phyloP scores from a whole-genome alignment of 2,329 filamentous ascomycete species.

The Tolypocladium pustulatum region DNA sequence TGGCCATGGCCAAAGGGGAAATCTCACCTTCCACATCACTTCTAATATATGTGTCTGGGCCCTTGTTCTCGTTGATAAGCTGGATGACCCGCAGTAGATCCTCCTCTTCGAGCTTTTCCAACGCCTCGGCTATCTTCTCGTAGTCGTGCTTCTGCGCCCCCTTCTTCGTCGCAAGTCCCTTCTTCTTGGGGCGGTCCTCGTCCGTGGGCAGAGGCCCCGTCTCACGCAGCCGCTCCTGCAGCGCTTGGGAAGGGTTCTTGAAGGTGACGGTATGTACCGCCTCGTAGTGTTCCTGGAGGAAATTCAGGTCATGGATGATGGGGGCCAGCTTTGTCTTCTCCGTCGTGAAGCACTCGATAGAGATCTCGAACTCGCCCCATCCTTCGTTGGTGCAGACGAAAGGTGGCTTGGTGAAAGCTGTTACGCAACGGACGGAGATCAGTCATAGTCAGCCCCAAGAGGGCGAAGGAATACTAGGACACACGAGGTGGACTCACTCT shows the following conservation, averaged over 20 bases:
- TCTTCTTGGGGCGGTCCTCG: slow-evolving; percentile 51
- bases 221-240: slow-evolving; percentile 69
- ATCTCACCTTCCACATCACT: slow-evolving; percentile 86
- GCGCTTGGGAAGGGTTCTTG: slow-evolving; percentile 84
- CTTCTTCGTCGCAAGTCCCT: slow-evolving; percentile 61
- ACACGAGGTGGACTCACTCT: slow-evolving; percentile 52
- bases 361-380: slow-evolving; percentile 98
- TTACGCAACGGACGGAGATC: not conserved
- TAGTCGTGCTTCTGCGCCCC: slow-evolving; percentile 69
- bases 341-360: slow-evolving; percentile 68
- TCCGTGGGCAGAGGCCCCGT: slow-evolving; percentile 78
- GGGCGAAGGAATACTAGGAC: slow-evolving; percentile 6
- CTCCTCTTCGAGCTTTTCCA: slow-evolving; percentile 84
- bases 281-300: slow-evolving; percentile 72
- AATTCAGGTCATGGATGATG: slow-evolving; percentile 86
- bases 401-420: slow-evolving; percentile 73
- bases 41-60: slow-evolving; percentile 86
- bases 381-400: slow-evolving; percentile 90
- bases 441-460: not conserved
- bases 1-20: not conserved
- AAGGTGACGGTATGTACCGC: slow-evolving; percentile 72
- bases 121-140: slow-evolving; percentile 89
- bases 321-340: slow-evolving; percentile 74
- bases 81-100: slow-evolving; percentile 92
- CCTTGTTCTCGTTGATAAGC: slow-evolving; percentile 97